A percentile compares a stretch with the other conserved stretches of the same genome.
These are phyloP conservation scores for Aspergillus asperescens DNA, from an alignment of 495 filamentous ascomycete species.

Conservation along the genomic window DNA sequence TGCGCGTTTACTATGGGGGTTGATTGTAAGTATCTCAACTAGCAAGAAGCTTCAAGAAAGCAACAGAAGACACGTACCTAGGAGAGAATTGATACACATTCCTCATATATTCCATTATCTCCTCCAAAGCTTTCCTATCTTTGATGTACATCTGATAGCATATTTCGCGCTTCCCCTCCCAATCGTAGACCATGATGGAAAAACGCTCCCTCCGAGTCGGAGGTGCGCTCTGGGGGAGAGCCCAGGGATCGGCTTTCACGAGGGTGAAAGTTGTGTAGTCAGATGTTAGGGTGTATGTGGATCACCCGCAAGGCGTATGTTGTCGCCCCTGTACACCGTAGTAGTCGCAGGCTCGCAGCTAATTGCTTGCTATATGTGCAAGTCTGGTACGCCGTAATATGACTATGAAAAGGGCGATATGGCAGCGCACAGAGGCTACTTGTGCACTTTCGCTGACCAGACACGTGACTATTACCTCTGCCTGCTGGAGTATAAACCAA, in stretches of 20 bases:
- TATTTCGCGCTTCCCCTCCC: constrained; percentile 63
- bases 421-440: neutral
- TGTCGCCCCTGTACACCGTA: constrained; percentile 43
- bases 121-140: constrained; percentile 62
- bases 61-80: constrained; percentile 43
- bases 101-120: constrained; percentile 60
- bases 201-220: constrained; percentile 25
- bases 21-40: neutral
- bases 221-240: constrained; percentile 26
- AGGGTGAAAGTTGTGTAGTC: constrained; percentile 5
- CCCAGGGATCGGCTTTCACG: constrained; percentile 2
- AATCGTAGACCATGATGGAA: constrained; percentile 65
- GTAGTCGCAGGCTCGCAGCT: constrained; percentile 4
- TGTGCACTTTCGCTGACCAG: neutral
- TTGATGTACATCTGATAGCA: constrained; percentile 70
- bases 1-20: constrained; percentile 56
- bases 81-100: constrained; percentile 57
- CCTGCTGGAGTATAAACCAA: too few relatives aligned
- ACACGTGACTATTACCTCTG: neutral
- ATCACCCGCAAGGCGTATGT: constrained; percentile 26
- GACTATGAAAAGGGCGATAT: too few relatives aligned
- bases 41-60: neutral
- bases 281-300: neutral
- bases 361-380: neutral
- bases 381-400: constrained; percentile 21